Base-by-base conservation (phyloP, 176 grass and related monocot species). In the Juncus inflexus region DNA sequence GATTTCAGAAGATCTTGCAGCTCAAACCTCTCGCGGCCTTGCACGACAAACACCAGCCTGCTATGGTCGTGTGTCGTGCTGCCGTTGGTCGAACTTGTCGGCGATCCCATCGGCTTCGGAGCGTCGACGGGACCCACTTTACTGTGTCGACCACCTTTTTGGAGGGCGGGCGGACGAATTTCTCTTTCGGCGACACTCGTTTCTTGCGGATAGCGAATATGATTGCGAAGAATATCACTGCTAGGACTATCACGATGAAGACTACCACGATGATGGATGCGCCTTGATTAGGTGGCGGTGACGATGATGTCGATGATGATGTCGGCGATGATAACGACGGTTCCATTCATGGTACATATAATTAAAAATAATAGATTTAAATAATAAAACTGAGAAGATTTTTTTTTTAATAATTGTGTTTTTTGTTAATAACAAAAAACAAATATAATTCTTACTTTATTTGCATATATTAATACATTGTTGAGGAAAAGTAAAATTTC, bases 1-100 rank as follows among this genome's bases (percentile, higher is more conserved):
- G 89, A 87, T 80, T 90, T 99, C 45, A 99, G 83, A 8, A 99
- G 75, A 62, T 99, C 94, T 53, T 78, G 85, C 61, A 99, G 72
- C 75, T 99, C 88, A 55, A 96, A 80, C 40, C 85, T 83, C 3
- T 77, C 77, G 7, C 41, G 74, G 12, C 79, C 78, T 13, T 89
- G 83, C 40, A 63, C 81, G 56, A 99, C 85, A 68, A 90, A 99
- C 37, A 87, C 64, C 66, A 99, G 57, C 61, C 72, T 75, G 16
- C 80, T 87, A 14, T 86, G 83, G n/a, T 97, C 88, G 7, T 7
- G 84, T 1, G 28, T 47, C 85, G 72, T 80, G 50, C 71, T 65
- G 52, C 4, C 77, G 66, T 56, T 74, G 7, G 3, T 55, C 28
- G 28, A 75, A 66, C 52, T 58, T 56, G 35, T 42, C 6, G 42